Evolutionary conservation across 257 asterid genomes (phyloP).

Genomic region (Primulina huaijiensis): DNA sequence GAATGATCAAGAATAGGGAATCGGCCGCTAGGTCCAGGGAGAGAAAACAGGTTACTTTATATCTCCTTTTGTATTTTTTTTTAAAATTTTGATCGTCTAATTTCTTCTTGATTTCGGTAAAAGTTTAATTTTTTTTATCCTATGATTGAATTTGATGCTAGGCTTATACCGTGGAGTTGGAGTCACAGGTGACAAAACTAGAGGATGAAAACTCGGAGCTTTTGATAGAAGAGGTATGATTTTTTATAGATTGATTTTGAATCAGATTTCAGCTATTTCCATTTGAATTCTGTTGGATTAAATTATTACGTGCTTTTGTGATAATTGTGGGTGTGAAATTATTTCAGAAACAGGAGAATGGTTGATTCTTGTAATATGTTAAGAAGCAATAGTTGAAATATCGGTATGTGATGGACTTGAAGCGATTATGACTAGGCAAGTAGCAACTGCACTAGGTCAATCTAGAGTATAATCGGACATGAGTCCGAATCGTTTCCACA

Average conservation of each 20-base stretch:
- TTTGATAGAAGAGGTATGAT: constrained; percentile 61
- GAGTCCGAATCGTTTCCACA: no score
- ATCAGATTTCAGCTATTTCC: constrained; percentile 4
- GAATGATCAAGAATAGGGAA: constrained; percentile 96
- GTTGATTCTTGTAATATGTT: no score
- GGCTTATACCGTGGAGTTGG: constrained; percentile 96
- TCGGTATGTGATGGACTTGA: not conserved
- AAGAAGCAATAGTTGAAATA: no score
- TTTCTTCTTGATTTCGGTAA: no score
- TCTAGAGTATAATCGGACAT: no score
- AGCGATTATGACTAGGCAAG: not conserved
- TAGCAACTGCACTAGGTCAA: not conserved
- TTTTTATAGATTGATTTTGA: not conserved
- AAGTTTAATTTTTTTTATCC: not conserved
- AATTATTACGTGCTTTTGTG: constrained; percentile 1
- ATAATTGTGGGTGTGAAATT: not conserved
- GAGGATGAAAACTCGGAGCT: constrained; percentile 88
- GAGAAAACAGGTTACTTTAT: constrained; percentile 71
- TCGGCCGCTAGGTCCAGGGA: constrained; percentile 98
- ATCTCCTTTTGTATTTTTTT: not conserved
- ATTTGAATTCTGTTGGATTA: not conserved
- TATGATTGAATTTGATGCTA: constrained; percentile 16
- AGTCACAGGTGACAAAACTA: constrained; percentile 68
- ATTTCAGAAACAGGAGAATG: no score
- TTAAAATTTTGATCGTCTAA: no score